Conservation (phyloP, 2,329 filamentous ascomycete species). For the Lasiodiplodia sp. region DNA sequence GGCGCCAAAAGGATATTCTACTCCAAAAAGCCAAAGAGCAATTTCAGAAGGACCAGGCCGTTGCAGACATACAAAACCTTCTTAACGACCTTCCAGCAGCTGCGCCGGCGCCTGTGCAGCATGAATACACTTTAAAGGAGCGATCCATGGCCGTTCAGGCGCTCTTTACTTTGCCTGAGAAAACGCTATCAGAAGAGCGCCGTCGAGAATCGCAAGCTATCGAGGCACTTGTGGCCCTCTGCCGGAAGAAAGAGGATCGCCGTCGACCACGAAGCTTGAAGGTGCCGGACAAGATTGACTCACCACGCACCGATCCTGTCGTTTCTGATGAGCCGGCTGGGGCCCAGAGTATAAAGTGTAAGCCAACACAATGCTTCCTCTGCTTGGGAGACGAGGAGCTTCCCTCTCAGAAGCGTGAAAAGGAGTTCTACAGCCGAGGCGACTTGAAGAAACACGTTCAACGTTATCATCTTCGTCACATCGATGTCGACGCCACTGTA, state of each 20-base stretch:
- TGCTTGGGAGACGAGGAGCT: conserved; percentile 6
- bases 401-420: not conserved
- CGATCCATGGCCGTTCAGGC: not conserved
- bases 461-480: not conserved
- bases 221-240: not conserved
- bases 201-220: not conserved
- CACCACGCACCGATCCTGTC: not conserved
- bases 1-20: not conserved
- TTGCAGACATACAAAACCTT: not conserved
- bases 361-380: conserved; percentile 23
- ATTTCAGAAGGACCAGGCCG: not conserved
- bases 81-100: not conserved
- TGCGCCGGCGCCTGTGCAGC: not conserved
- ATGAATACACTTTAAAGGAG: not conserved
- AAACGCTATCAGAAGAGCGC: not conserved
- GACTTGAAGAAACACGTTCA: conserved; percentile 21
- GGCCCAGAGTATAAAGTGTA: not conserved
- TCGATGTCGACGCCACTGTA: not conserved
- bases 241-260: not conserved
- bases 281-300: not conserved
- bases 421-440: conserved; percentile 12
- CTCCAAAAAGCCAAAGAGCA: not conserved
- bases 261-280: not conserved
- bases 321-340: not conserved
- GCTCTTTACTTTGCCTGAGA: not conserved